Conservation (phyloP, 345 rosid genomes). For the Zanthoxylum bungeanum region DNA sequence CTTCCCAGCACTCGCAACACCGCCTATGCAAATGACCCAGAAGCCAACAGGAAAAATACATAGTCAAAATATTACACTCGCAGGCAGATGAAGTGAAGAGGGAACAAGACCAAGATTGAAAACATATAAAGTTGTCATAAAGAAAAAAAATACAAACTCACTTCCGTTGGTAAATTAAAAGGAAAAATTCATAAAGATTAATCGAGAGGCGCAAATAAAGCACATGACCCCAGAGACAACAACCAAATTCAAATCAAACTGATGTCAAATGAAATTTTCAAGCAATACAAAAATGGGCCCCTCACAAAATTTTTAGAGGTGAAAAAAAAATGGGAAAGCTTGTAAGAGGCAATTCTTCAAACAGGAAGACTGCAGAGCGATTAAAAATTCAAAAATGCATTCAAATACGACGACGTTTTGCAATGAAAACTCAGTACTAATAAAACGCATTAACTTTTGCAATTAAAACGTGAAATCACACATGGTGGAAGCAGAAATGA, state of each 20-base stretch:
- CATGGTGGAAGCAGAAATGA: neutral
- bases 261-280: neutral
- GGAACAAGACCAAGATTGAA: neutral
- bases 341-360: neutral
- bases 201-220: neutral
- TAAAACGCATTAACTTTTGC: neutral
- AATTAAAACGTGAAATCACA: neutral
- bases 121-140: neutral
- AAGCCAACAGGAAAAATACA: neutral
- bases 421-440: neutral
- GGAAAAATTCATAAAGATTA: neutral
- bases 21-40: neutral
- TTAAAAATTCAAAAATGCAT: neutral
- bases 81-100: neutral
- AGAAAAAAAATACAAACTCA: neutral
- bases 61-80: neutral
- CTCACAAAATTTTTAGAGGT: neutral
- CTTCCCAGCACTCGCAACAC: neutral
- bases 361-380: neutral
- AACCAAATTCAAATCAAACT: neutral
- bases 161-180: neutral
- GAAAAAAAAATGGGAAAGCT: neutral
- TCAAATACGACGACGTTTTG: neutral
- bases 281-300: neutral
- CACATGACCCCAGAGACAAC: neutral